Evolutionary conservation across 306 rosid species (phyloP).

Genomic region (Gillenia trifoliata): DNA sequence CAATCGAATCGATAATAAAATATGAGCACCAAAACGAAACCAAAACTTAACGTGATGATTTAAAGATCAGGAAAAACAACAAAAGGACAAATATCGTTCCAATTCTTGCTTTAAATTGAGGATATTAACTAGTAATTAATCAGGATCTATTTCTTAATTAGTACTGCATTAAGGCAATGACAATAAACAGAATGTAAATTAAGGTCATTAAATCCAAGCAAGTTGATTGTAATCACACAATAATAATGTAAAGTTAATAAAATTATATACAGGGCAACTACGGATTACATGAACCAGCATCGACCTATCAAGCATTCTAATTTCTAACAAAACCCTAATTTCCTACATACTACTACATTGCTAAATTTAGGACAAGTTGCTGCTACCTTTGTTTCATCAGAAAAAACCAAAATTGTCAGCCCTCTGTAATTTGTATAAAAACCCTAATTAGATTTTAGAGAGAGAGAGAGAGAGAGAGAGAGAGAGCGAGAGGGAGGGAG

Average conservation of each 20-base stretch:
- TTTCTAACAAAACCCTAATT: neutral
- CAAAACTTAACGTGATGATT: too few relatives aligned
- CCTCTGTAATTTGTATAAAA: neutral
- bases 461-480: too few relatives aligned
- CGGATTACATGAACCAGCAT: neutral
- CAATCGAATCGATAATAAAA: too few relatives aligned
- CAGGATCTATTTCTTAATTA: too few relatives aligned
- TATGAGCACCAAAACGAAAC: too few relatives aligned
- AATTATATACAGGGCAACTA: neutral
- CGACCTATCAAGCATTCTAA: neutral
- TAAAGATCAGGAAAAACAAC: too few relatives aligned
- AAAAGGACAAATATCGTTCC: too few relatives aligned
- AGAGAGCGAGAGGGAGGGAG: too few relatives aligned
- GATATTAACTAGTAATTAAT: too few relatives aligned
- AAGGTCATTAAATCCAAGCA: neutral
- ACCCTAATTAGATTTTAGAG: neutral
- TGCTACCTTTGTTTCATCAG: neutral
- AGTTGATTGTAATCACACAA: neutral
- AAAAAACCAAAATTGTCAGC: neutral
- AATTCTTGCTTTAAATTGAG: too few relatives aligned
- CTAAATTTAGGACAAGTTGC: neutral
- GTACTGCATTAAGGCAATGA: too few relatives aligned
- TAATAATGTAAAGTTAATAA: neutral
- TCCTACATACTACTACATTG: neutral
- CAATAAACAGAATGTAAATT: too few relatives aligned